phyloP scores from a whole-genome alignment of 1,284 basidiomycete species.

The Tilletia walkeri region DNA sequence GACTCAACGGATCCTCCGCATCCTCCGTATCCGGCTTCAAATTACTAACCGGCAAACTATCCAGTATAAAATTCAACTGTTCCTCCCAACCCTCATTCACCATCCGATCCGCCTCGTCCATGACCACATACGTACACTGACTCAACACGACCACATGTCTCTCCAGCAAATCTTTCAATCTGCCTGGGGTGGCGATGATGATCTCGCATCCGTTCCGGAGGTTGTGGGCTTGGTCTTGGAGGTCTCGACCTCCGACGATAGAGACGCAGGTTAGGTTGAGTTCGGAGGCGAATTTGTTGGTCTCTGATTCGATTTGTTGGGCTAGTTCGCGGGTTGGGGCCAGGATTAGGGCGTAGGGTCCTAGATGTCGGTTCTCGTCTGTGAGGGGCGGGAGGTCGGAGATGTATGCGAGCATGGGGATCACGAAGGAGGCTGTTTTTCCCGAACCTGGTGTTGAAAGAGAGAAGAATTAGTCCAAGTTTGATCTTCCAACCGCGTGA shows the following conservation, averaged over 20 bases:
- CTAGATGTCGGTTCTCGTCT: slow-evolving; percentile 87
- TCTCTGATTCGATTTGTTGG: slow-evolving; percentile 92
- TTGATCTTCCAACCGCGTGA: too few species aligned
- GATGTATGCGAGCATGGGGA: slow-evolving; percentile 95
- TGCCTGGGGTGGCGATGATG: slow-evolving; percentile 95
- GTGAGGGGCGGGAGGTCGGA: slow-evolving; percentile 76
- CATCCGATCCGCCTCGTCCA: slow-evolving; percentile 99
- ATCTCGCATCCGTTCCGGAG: slow-evolving; percentile 94
- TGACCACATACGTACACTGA: slow-evolving; percentile 95
- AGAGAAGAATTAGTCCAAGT: too few species aligned
- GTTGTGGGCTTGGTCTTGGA: slow-evolving; percentile 96
- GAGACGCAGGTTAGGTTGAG: slow-evolving; percentile 90
- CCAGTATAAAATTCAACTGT: slow-evolving; percentile 90
- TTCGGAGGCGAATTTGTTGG: slow-evolving; percentile 81
- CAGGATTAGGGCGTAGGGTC: slow-evolving; percentile 88
- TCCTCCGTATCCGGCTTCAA: slow-evolving; percentile 71
- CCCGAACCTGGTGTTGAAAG: slow-evolving; percentile 68
- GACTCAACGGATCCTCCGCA: slow-evolving; percentile 49
- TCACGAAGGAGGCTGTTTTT: slow-evolving; percentile 98
- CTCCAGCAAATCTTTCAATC: slow-evolving; percentile 95
- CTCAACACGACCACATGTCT: slow-evolving; percentile 89
- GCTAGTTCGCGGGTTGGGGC: slow-evolving; percentile 96
- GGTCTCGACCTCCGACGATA: slow-evolving; percentile 87
- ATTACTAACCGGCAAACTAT: slow-evolving; percentile 79
- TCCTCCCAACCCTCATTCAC: slow-evolving; percentile 94